A percentile compares a stretch with the other conserved stretches of the same genome.
phyloP scores from a whole-genome alignment of 129 eudicot species.

The Ambrosia trifida region DNA sequence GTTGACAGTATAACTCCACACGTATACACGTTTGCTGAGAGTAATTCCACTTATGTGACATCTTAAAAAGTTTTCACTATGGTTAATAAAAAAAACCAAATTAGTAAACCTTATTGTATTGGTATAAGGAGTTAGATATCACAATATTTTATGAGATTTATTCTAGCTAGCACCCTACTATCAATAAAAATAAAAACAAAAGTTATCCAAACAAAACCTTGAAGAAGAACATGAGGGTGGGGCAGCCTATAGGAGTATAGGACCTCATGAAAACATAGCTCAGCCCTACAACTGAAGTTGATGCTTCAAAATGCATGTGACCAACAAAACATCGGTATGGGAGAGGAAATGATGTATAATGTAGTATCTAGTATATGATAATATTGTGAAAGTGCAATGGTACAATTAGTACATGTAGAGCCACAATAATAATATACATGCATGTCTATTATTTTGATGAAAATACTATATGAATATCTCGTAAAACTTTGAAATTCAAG shows the following conservation, averaged over 20 bases:
- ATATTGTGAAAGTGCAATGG: conserved; percentile 29
- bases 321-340: conserved; percentile 31
- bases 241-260: conserved; percentile 23
- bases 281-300: conserved; percentile 34
- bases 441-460: background rate
- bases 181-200: conserved; percentile 5
- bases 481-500: too few species aligned
- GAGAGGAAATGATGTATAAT: conserved; percentile 27
- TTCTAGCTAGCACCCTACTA: conserved; percentile 18
- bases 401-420: background rate
- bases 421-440: background rate
- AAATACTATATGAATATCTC: too few species aligned
- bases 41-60: too few species aligned
- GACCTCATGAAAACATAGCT: conserved; percentile 21
- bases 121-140: too few species aligned
- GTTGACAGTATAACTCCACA: too few species aligned
- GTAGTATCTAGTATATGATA: conserved; percentile 25
- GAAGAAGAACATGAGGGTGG: conserved; percentile 6
- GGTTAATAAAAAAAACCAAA: too few species aligned
- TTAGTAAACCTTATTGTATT: too few species aligned
- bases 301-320: conserved; percentile 31
- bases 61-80: too few species aligned
- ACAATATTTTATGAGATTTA: background rate
- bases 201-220: conserved; percentile 8
- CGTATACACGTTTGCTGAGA: too few species aligned